A percentile compares a stretch with the other conserved stretches of the same genome.
phyloP scores from a whole-genome alignment of 2,329 filamentous ascomycete species.

The Pseudocercospora eumusae region DNA sequence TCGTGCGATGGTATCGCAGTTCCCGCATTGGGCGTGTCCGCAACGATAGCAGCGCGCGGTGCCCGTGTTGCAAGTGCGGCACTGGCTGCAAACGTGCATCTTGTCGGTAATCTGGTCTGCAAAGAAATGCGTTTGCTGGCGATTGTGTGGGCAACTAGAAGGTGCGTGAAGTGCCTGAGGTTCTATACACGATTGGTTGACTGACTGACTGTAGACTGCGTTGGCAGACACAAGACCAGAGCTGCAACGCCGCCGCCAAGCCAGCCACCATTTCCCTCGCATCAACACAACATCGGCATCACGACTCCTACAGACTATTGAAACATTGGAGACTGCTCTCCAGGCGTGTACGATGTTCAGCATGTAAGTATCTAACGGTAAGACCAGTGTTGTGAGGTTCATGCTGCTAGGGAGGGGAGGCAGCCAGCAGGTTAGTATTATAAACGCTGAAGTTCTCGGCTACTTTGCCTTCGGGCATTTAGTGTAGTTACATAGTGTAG shows the following conservation, averaged over 20 bases:
- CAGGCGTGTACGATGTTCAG: slow-evolving; percentile 7
- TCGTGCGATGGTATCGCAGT: slow-evolving; percentile 13
- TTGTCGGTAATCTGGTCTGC: neutral
- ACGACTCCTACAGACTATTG: slow-evolving; percentile 14
- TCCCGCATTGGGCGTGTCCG: slow-evolving; percentile 7
- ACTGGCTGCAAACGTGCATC: slow-evolving; percentile 14
- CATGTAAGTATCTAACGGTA: slow-evolving; percentile 11
- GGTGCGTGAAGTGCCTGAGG: neutral
- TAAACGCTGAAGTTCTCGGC: neutral
- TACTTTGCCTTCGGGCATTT: slow-evolving; percentile 6
- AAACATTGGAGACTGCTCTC: slow-evolving; percentile 19
- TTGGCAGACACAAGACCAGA: neutral
- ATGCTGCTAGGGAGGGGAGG: slow-evolving; percentile 14
- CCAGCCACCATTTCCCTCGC: slow-evolving; percentile 5
- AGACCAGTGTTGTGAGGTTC: slow-evolving; percentile 14
- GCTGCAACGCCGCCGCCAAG: slow-evolving; percentile 2
- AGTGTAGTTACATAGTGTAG: slow-evolving; percentile 3
- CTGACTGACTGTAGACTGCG: neutral
- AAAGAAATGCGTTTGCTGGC: neutral
- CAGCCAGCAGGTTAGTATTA: neutral
- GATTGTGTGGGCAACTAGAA: neutral
- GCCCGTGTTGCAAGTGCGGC: slow-evolving; percentile 13
- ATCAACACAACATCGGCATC: slow-evolving; percentile 2
- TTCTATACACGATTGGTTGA: neutral
- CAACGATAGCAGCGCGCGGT: slow-evolving; percentile 5